phyloP scores from a whole-genome alignment of 2,329 filamentous ascomycete species.

The Claviceps purpurea region DNA sequence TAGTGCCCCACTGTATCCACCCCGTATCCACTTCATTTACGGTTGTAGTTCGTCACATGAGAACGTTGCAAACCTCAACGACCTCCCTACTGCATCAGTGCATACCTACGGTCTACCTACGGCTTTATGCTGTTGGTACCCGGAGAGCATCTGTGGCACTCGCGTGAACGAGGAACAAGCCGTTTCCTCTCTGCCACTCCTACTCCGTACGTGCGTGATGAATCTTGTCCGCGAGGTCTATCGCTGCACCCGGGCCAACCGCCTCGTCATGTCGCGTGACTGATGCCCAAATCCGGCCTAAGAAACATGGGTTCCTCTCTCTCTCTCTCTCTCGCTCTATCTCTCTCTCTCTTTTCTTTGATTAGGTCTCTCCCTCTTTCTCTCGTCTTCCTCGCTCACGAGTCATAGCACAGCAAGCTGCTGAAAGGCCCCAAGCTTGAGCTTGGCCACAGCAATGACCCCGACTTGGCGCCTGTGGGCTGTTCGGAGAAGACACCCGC shows the following conservation, averaged over 20 bases:
- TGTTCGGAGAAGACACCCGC: neutral
- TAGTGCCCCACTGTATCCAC: neutral
- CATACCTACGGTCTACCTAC: too few species aligned
- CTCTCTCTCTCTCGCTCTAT: neutral
- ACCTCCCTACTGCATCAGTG: too few species aligned
- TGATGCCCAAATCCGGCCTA: neutral
- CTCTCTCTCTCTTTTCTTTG: neutral
- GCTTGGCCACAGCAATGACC: too few species aligned
- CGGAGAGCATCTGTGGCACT: too few species aligned
- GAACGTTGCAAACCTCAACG: neutral
- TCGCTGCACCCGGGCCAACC: neutral
- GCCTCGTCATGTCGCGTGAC: neutral
- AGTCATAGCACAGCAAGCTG: too few species aligned
- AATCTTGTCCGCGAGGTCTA: neutral
- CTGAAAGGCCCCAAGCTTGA: too few species aligned
- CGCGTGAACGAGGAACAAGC: too few species aligned
- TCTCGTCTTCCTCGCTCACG: neutral
- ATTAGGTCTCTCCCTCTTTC: neutral
- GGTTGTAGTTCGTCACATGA: neutral
- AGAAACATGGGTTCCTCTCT: neutral
- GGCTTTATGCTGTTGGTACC: too few species aligned
- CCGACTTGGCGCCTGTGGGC: neutral
- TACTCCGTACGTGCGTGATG: too few species aligned
- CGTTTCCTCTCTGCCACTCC: too few species aligned
- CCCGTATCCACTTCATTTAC: neutral